phyloP scores from a whole-genome alignment of 495 filamentous ascomycete species.

The Penicillium dipodomyicola region DNA sequence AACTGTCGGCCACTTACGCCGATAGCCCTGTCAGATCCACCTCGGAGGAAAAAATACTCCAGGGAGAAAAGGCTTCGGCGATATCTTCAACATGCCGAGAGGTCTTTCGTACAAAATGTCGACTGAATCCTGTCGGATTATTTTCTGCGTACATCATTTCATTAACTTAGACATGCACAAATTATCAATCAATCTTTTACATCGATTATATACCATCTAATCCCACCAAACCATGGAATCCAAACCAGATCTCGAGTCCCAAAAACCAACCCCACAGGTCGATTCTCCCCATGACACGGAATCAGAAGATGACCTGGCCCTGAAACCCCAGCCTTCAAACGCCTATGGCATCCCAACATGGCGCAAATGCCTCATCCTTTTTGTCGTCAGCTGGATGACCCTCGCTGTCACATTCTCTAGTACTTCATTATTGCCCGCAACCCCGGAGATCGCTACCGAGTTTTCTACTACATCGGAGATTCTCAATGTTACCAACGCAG shows the following conservation, averaged over 20 bases:
- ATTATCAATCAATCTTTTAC: background rate
- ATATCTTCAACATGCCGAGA: constrained; percentile 10
- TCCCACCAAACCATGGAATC: constrained; percentile 5
- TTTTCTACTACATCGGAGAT: constrained; percentile 39
- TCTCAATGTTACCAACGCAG: constrained; percentile 47
- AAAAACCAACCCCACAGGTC: constrained; percentile 22
- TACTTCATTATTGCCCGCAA: constrained; percentile 43
- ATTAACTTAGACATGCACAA: background rate
- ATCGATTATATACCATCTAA: background rate
- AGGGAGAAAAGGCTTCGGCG: constrained; percentile 7
- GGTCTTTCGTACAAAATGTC: constrained; percentile 10
- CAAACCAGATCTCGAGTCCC: constrained; percentile 22
- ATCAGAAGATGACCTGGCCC: constrained; percentile 13
- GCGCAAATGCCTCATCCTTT: constrained; percentile 46
- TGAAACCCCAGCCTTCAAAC: constrained; percentile 18
- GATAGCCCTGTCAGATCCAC: constrained; percentile 5
- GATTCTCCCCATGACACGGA: constrained; percentile 22
- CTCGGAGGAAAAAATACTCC: background rate
- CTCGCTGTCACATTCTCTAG: constrained; percentile 44
- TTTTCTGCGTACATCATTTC: background rate
- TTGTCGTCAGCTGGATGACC: constrained; percentile 45
- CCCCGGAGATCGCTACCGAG: constrained; percentile 41
- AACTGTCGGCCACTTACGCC: background rate
- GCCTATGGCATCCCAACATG: constrained; percentile 35
- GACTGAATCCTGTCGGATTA: background rate